Evolutionary conservation across 2,329 filamentous ascomycete genomes (phyloP).

Genomic region (Arthrobotrys megalospora): DNA sequence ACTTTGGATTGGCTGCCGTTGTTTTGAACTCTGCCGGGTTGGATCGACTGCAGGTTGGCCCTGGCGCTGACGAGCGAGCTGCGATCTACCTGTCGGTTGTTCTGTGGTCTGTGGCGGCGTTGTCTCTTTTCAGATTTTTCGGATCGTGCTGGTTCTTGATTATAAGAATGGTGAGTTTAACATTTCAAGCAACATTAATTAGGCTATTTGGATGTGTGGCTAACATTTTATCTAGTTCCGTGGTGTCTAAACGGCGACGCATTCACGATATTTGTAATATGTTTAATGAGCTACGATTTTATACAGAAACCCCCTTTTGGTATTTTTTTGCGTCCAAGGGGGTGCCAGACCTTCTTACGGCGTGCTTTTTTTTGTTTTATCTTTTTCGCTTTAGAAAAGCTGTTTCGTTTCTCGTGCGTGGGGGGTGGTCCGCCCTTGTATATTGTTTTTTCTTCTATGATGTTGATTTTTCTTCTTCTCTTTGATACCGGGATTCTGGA

Average conservation of each 20-base stretch:
- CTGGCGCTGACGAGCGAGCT: constrained; percentile 72
- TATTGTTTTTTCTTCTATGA: background rate
- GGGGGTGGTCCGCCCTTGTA: constrained; percentile 2
- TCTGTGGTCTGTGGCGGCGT: constrained; percentile 86
- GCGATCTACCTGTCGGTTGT: constrained; percentile 89
- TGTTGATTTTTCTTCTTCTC: background rate
- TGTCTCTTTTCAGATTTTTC: constrained; percentile 88
- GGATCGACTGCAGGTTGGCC: constrained; percentile 74
- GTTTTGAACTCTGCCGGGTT: constrained; percentile 89
- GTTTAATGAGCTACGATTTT: constrained; percentile 48
- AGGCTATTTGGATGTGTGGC: background rate
- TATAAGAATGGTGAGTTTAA: constrained; percentile 81
- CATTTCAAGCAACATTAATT: constrained; percentile 4
- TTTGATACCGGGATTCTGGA: background rate
- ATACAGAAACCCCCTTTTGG: background rate
- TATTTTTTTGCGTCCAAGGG: background rate
- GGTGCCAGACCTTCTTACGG: constrained; percentile 2
- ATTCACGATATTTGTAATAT: constrained; percentile 39
- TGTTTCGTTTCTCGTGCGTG: background rate
- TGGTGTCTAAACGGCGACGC: constrained; percentile 62
- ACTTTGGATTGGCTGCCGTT: constrained; percentile 87
- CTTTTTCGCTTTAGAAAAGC: constrained; percentile 19
- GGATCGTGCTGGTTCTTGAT: constrained; percentile 94
- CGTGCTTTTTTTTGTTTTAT: constrained; percentile 20
- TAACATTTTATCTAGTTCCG: constrained; percentile 64